These are phyloP conservation scores for Saccharum spontaneum DNA, from an alignment of 176 grass and related monocot genomes.

Conservation along the genomic window DNA sequence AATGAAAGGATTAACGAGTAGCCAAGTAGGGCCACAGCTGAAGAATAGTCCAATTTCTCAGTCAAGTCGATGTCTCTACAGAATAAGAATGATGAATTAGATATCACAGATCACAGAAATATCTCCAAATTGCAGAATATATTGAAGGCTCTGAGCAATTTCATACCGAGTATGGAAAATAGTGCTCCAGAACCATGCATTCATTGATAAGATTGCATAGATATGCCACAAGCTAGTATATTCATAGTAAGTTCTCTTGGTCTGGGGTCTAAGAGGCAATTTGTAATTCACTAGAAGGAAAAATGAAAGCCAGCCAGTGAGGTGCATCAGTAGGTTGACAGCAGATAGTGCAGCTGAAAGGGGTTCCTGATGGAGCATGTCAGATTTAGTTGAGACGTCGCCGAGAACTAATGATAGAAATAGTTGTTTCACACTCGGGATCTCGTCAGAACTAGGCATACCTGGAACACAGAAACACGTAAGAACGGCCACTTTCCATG, in stretches of 20 bases:
- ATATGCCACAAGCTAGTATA: conserved; percentile 95
- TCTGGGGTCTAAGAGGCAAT: conserved; percentile 73
- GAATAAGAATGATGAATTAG: conserved; percentile 30
- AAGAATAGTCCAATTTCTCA: conserved; percentile 96
- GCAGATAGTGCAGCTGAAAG: conserved; percentile 73
- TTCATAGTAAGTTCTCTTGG: conserved; percentile 78
- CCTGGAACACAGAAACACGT: conserved; percentile 83
- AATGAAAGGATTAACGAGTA: conserved; percentile 85
- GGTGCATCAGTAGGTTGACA: conserved; percentile 76
- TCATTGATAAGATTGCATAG: conserved; percentile 88
- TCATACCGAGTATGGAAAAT: conserved; percentile 89
- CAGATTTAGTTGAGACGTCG: conserved; percentile 14
- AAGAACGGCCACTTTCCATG: conserved; percentile 92
- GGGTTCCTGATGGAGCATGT: conserved; percentile 64
- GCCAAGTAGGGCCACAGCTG: conserved; percentile 81
- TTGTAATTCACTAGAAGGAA: conserved; percentile 67
- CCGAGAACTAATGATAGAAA: not conserved
- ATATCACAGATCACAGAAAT: not conserved
- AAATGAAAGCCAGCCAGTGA: conserved; percentile 81
- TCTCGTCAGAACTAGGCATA: conserved; percentile 29
- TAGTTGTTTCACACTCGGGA: not conserved
- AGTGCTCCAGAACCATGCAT: conserved; percentile 96
- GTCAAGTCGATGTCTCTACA: conserved; percentile 90
- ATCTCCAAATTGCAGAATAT: not conserved
- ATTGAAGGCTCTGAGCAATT: conserved; percentile 9